phyloP scores from a whole-genome alignment of 768 basidiomycete species.

The Mycena epipterygia region DNA sequence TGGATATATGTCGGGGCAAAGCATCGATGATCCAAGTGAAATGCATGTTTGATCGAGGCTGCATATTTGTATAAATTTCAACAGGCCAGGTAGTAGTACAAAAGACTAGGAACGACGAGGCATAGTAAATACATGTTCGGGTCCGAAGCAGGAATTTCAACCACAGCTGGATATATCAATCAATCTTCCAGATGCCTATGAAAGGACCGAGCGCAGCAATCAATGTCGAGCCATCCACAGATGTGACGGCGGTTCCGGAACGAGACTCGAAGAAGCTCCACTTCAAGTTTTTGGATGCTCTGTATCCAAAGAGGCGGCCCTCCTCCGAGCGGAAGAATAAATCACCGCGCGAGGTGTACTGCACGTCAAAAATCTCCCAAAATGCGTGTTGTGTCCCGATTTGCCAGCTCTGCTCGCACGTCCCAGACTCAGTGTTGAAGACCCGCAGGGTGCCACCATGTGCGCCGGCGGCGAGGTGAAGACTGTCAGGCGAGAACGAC shows the following conservation, averaged over 20 bases:
- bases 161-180: neutral
- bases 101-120: too few species aligned
- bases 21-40: too few species aligned
- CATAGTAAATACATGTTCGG: too few species aligned
- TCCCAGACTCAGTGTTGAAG: slow-evolving; percentile 11
- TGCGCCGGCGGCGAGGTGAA: slow-evolving; percentile 27
- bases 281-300: neutral
- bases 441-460: slow-evolving; percentile 4
- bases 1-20: too few species aligned
- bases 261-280: neutral
- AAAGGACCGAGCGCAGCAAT: neutral
- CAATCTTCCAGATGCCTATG: slow-evolving; percentile 9
- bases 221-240: slow-evolving; percentile 1
- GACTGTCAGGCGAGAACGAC: slow-evolving; percentile 29
- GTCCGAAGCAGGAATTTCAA: too few species aligned
- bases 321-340: slow-evolving; percentile 6
- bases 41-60: too few species aligned
- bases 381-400: neutral
- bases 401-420: slow-evolving; percentile 4
- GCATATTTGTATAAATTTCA: too few species aligned
- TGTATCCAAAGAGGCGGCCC: slow-evolving; percentile 10
- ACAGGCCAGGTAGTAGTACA: too few species aligned
- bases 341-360: neutral
- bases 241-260: neutral
- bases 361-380: neutral